These are phyloP conservation scores for Microdochium paspali DNA, from an alignment of 2,329 filamentous ascomycete genomes.

Conservation along the genomic window DNA sequence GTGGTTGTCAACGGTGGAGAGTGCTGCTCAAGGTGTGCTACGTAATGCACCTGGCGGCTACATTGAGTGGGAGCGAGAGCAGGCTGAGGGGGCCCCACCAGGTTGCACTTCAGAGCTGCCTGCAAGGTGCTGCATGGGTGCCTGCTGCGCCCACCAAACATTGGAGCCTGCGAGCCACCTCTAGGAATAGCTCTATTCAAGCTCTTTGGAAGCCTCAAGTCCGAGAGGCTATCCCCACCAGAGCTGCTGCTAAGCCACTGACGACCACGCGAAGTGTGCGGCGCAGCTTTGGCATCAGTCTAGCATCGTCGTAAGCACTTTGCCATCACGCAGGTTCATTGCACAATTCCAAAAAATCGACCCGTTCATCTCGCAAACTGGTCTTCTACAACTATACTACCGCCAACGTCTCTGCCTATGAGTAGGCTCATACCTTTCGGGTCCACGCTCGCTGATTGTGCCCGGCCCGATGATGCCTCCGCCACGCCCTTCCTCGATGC, in stretches of 20 bases:
- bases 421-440: conserved; percentile 26
- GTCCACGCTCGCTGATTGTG: conserved; percentile 11
- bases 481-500: conserved; percentile 43
- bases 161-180: not conserved
- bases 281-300: not conserved
- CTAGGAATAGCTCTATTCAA: not conserved
- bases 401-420: conserved; percentile 17
- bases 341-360: not conserved
- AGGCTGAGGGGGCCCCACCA: not conserved
- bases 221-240: not conserved
- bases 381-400: not conserved
- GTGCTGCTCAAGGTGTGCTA: not conserved
- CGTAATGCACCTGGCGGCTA: not conserved
- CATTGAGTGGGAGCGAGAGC: too few relatives aligned
- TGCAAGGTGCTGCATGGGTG: not conserved
- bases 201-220: too few relatives aligned
- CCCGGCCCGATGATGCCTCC: conserved; percentile 27
- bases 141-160: not conserved
- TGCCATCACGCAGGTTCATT: not conserved
- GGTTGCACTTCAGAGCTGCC: not conserved
- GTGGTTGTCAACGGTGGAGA: not conserved
- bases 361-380: not conserved
- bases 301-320: not conserved
- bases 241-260: not conserved
- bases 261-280: not conserved